Conservation (phyloP, 371 early-diverging fungal species). For the Sporodiniella umbellata region DNA sequence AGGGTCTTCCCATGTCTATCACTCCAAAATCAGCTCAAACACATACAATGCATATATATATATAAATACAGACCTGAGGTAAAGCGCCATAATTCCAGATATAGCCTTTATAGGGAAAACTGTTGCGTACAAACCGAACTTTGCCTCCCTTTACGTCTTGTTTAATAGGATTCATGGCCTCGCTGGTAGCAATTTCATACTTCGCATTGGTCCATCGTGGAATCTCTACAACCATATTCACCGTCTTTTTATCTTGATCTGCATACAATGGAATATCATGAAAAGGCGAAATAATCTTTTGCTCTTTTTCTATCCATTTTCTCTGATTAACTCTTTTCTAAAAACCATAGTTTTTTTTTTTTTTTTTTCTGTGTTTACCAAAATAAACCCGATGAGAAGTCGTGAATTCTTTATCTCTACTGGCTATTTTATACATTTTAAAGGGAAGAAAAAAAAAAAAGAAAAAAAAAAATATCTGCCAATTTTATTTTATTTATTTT, state of each 20-base stretch:
- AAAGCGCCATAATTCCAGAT: slow-evolving; percentile 99
- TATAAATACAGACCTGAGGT: slow-evolving; percentile 68
- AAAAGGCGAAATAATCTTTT: slow-evolving; percentile 88
- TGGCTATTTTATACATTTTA: slow-evolving; percentile 9
- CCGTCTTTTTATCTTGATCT: slow-evolving; percentile 76
- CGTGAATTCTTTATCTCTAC: slow-evolving; percentile 69
- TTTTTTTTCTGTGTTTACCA: slow-evolving; percentile 45
- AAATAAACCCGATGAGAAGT: slow-evolving; percentile 79
- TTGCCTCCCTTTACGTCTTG: slow-evolving; percentile 99
- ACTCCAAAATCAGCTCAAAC: neutral
- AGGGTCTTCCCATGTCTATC: slow-evolving; percentile 98
- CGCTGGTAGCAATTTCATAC: slow-evolving; percentile 96
- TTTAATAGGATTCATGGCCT: slow-evolving; percentile 97
- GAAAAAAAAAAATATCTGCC: neutral
- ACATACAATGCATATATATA: neutral
- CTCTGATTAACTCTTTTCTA: neutral
- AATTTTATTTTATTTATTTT: slow-evolving; percentile 29
- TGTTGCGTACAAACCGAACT: slow-evolving; percentile 97
- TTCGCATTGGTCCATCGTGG: slow-evolving; percentile 99
- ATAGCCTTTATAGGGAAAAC: slow-evolving; percentile 99
- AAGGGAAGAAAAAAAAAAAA: neutral
- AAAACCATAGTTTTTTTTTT: neutral
- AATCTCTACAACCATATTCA: slow-evolving; percentile 98
- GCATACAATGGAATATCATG: slow-evolving; percentile 99
- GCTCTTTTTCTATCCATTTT: slow-evolving; percentile 58